Conservation (phyloP, 179 eudicot species). For the Corrigiola litoralis region DNA sequence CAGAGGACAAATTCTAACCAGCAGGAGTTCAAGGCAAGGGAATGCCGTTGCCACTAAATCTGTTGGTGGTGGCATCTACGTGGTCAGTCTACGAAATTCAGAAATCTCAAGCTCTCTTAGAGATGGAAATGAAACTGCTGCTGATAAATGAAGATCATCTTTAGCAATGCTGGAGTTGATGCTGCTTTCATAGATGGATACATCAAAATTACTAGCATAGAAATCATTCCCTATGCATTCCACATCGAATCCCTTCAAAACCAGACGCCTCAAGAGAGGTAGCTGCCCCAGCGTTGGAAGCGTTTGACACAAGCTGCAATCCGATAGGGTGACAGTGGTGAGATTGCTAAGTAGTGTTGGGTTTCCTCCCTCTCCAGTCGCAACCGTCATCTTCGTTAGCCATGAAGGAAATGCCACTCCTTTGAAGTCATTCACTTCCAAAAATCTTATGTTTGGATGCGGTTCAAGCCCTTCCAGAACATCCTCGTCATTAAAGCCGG, state of each 20-base stretch:
- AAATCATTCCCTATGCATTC: not conserved
- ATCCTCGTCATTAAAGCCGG: not conserved
- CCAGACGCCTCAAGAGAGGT: not conserved
- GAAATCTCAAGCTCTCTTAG: not conserved
- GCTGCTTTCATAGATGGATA: not conserved
- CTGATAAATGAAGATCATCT: not conserved
- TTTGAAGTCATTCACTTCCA: not conserved
- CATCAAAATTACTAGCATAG: not conserved
- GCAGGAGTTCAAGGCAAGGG: constrained; percentile 5
- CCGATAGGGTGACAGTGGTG: not conserved
- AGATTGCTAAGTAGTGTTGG: constrained; percentile 1
- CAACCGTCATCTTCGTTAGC: constrained; percentile 7
- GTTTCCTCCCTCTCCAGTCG: not conserved
- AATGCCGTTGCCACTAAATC: not conserved
- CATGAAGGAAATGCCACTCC: constrained; percentile 6
- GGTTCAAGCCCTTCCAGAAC: constrained; percentile 17
- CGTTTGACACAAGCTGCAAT: constrained; percentile 5
- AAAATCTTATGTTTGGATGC: constrained; percentile 1
- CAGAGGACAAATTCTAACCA: not conserved
- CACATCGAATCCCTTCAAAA: not conserved
- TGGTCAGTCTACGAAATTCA: not conserved
- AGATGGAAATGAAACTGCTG: not conserved
- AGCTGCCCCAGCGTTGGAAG: constrained; percentile 16
- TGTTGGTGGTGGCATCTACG: not conserved
- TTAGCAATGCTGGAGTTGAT: not conserved